phyloP scores from a whole-genome alignment of 2,329 filamentous ascomycete genomes.

The Xylaria digitata region DNA sequence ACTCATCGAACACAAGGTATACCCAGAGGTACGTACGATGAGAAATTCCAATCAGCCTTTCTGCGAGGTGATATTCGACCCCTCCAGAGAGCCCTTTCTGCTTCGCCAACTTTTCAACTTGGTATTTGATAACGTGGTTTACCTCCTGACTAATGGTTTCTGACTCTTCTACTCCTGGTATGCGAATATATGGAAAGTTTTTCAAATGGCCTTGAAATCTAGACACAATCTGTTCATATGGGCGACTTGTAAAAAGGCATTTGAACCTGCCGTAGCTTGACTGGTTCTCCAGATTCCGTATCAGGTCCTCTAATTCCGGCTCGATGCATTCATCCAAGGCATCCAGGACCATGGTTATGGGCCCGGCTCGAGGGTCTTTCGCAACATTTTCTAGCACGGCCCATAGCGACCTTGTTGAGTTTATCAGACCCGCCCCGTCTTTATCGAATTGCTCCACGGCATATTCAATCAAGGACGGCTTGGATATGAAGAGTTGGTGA shows the following conservation, averaged over 20 bases:
- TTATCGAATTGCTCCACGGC: neutral
- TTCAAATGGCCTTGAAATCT: constrained; percentile 7
- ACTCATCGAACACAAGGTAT: constrained; percentile 36
- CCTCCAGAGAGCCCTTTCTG: constrained; percentile 3
- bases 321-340: constrained; percentile 34
- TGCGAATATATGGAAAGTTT: constrained; percentile 23
- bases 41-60: constrained; percentile 18
- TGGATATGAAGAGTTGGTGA: constrained; percentile 30
- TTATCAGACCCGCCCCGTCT: constrained; percentile 12
- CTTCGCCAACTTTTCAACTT: constrained; percentile 16
- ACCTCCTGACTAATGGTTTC: constrained; percentile 30
- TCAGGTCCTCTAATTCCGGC: constrained; percentile 16
- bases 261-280: constrained; percentile 11
- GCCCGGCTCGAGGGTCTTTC: constrained; percentile 26
- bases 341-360: constrained; percentile 32
- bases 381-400: constrained; percentile 10
- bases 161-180: constrained; percentile 34
- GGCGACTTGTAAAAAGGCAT: constrained; percentile 33
- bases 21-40: constrained; percentile 37
- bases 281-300: constrained; percentile 5
- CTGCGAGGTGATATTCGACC: constrained; percentile 12
- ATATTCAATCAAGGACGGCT: constrained; percentile 24
- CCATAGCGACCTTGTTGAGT: constrained; percentile 27
- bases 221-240: constrained; percentile 28
- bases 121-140: constrained; percentile 30